Evolutionary conservation across 495 filamentous ascomycete genomes (phyloP), one percentile per base, ranked within the genome.

Genomic region (Evernia prunastri): DNA sequence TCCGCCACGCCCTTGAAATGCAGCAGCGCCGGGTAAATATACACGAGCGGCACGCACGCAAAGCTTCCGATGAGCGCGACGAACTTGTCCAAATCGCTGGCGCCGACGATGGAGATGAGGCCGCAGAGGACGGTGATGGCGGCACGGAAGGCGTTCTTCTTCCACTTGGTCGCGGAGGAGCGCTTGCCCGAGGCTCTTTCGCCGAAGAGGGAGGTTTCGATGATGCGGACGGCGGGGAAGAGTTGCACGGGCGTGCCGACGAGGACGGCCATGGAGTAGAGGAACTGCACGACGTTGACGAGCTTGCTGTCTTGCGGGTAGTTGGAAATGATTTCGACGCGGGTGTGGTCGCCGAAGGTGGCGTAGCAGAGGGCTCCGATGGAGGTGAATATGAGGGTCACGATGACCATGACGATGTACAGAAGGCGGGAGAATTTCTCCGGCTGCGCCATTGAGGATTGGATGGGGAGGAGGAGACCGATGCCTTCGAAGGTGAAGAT

Each of bases 401-500:
- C 84, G 69, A 87, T 76, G 45, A 81, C 25, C 83, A 88, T 87
- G 65, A 88, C 80, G 1, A 78, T 27, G 43, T 72, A 83, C 0
- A 88, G 80, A 4, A 88, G 76, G 63, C 74, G 75, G 65, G 80
- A 77, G 68, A 88, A 88, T 23, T 81, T 78, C 51, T 85, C 70
- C 0, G 85, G 85, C 40, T 84, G 67, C 27, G 77, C 76, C 85
- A 88, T 88, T 36, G 80, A 82, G 13, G 80, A 81, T 67, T 86
- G 83, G 58, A 88, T 87, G 0, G 85, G 85, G 1, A 88, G 74
- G 61, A 88, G 83, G 23, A 88, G 77, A 6, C 85, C 85, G 35
- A 88, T 87, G 27, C 85, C 85, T 71, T 88, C 85, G 61, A 86
- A 88, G 2, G 84, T 86, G 71, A 87, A 88, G 72, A 88, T 87